phyloP scores from a whole-genome alignment of 2,329 filamentous ascomycete species.

The Saccharata proteae region DNA sequence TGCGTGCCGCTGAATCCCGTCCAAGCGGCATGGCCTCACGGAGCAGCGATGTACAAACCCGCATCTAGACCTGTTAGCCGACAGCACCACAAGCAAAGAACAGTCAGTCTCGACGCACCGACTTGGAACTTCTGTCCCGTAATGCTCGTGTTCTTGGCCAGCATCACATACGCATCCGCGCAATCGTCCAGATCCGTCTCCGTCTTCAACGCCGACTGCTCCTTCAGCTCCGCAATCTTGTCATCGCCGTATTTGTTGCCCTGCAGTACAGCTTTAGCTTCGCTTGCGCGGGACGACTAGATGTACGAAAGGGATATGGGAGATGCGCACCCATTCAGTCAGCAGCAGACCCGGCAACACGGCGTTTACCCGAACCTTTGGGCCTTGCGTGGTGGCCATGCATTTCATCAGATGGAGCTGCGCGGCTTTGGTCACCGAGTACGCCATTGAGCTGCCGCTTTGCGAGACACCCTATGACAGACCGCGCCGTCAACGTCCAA shows the following conservation, averaged over 20 bases:
- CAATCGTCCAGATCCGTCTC: constrained; percentile 42
- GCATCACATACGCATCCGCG: constrained; percentile 42
- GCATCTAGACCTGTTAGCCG: constrained; percentile 9
- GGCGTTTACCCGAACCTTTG: constrained; percentile 48
- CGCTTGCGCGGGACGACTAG: neutral
- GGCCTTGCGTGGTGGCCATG: constrained; percentile 44
- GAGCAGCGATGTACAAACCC: constrained; percentile 5
- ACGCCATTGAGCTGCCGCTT: constrained; percentile 51
- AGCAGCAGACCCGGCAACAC: constrained; percentile 47
- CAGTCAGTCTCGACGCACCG: constrained; percentile 17
- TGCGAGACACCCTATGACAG: constrained; percentile 33
- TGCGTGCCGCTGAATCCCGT: neutral
- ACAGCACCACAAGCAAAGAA: neutral
- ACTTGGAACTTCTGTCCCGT: constrained; percentile 35
- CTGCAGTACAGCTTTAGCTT: no score
- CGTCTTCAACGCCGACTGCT: constrained; percentile 49
- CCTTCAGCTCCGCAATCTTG: constrained; percentile 39
- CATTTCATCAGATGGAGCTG: constrained; percentile 50
- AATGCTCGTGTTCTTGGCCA: constrained; percentile 42
- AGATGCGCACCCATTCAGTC: constrained; percentile 50
- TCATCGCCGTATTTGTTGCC: constrained; percentile 40
- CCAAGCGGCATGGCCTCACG: neutral
- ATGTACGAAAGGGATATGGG: neutral
- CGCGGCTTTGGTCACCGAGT: constrained; percentile 57
- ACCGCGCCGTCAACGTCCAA: constrained; percentile 1